Conservation (phyloP, 2,329 filamentous ascomycete species). For the Colletotrichum filicis region DNA sequence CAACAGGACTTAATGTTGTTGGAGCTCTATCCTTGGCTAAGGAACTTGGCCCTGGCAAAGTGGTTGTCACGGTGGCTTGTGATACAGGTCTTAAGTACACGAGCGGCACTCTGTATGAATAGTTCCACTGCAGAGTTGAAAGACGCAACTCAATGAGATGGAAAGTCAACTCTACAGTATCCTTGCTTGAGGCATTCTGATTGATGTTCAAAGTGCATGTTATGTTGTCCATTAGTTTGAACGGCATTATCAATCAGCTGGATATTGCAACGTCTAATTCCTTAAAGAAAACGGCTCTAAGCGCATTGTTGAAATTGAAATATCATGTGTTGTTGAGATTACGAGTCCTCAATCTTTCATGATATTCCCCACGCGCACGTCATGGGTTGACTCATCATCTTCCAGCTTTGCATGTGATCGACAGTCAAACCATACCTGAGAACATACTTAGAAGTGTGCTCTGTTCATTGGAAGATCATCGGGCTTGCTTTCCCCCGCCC, state of each 20-base stretch:
- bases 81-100: constrained; percentile 27
- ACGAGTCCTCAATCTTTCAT: neutral
- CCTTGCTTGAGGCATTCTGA: neutral
- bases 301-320: neutral
- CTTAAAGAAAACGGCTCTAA: neutral
- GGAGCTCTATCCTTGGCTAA: constrained; percentile 14
- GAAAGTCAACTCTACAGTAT: neutral
- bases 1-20: constrained; percentile 6
- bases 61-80: constrained; percentile 28
- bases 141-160: neutral
- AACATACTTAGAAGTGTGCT: neutral
- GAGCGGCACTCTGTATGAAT: constrained; percentile 1
- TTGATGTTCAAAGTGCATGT: neutral
- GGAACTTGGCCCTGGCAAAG: constrained; percentile 19
- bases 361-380: neutral
- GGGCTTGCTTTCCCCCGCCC: neutral
- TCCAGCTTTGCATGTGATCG: neutral
- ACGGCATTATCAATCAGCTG: neutral
- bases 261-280: neutral
- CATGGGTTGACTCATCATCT: neutral
- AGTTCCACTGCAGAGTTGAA: neutral
- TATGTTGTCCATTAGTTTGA: too few relatives aligned
- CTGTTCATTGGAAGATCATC: neutral
- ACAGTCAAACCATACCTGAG: neutral
- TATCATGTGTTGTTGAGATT: neutral